Base-by-base conservation (phyloP, 192 early-diverging fungal species). In the Rhizoclosmatium globosum region DNA sequence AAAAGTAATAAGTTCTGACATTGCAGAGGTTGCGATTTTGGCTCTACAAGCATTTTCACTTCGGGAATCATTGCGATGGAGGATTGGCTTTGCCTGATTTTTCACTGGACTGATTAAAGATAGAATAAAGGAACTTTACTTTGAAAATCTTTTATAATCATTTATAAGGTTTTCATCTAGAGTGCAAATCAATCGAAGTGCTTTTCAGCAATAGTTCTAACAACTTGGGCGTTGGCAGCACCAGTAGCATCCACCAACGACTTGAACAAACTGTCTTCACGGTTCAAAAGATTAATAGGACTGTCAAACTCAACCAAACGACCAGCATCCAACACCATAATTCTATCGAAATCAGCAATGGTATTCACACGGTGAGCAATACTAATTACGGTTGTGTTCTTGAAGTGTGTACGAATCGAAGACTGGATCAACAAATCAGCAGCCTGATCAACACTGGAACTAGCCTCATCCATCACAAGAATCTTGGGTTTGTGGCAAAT, bases 291-390 rank as follows among this genome's bases (percentile, higher is more conserved):
- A 2, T 68, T 79, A 31, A 82, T 82, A 1, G 95, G 95, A 46
- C 87, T 89, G 77, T 94, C 96, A 86, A 89, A 93, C 77, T 97
- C 96, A 4, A 88, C 89, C 1, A 95, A 68, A 13, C 81, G 71
- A 11, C 96, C 96, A 47, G 85, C 86, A 78, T 94, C 93, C 77
- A 94, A 66, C 6, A 97, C 94, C 65, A 94, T 70, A 39, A 95
- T 87, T 11, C 92, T 88, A 80, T 95, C 94, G 74, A 94, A 96
- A 80, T 94, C 94, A 4, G 92, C 92, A 57, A 97, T 89, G 0
- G 95, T 95, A 67, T 92, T 85, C 64, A 95, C 87, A 81, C 94
- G 90, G 73, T 96, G 94, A 4, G 95, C 95, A 81, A 96, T 92
- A 47, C 91, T 92, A 45, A 96, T 77, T 48, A 96, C 81, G 3